phyloP scores from a whole-genome alignment of 306 rosid species.

The Argentina anserina region DNA sequence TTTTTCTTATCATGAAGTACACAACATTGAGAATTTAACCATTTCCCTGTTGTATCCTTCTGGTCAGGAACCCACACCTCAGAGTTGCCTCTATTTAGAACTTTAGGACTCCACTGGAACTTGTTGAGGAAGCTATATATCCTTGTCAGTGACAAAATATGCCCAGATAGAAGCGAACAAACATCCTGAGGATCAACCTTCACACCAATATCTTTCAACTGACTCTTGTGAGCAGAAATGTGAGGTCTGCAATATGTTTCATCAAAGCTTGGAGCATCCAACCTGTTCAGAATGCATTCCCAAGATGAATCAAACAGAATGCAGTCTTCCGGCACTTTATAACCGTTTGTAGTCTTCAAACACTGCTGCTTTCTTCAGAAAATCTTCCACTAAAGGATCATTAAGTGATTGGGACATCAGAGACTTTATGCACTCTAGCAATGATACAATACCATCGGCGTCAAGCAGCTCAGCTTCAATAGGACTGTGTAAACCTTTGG shows the following conservation, averaged over 20 bases:
- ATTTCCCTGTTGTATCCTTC: not conserved
- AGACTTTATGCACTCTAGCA: conserved; percentile 19
- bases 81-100: not conserved
- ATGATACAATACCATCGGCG: conserved; percentile 16
- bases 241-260: not conserved
- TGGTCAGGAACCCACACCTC: conserved; percentile 24
- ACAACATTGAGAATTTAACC: conserved; percentile 16
- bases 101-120: conserved; percentile 14
- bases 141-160: not conserved
- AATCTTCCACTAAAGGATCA: not conserved
- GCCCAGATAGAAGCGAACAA: conserved; percentile 11
- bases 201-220: conserved; percentile 15
- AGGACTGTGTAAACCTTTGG: conserved; percentile 14
- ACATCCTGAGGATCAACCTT: conserved; percentile 21
- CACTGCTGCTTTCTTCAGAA: conserved; percentile 13
- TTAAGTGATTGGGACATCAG: not conserved
- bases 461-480: conserved; percentile 3
- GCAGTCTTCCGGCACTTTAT: conserved; percentile 9
- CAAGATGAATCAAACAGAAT: conserved; percentile 23
- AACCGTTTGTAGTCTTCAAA: conserved; percentile 17
- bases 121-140: conserved; percentile 13
- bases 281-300: conserved; percentile 18
- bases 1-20: conserved; percentile 19
- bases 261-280: conserved; percentile 21
- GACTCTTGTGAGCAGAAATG: not conserved